phyloP scores from a whole-genome alignment of 2,329 filamentous ascomycete species.

The Pseudogymnoascus sp. region DNA sequence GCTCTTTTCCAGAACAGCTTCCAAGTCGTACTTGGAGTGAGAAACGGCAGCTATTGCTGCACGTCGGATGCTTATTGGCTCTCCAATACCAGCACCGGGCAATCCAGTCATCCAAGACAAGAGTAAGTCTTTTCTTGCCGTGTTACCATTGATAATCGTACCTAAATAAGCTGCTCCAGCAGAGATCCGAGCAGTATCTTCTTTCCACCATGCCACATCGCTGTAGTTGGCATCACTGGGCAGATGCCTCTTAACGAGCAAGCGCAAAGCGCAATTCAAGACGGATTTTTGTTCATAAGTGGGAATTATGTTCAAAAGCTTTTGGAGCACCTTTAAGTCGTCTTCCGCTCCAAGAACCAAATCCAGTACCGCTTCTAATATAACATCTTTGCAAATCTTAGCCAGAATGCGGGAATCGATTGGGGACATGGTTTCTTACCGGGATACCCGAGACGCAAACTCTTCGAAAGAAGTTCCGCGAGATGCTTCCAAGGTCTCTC shows the following conservation, averaged over 20 bases:
- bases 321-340: constrained; percentile 18
- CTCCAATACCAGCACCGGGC: constrained; percentile 58
- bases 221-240: constrained; percentile 22
- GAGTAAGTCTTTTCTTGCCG: constrained; percentile 46
- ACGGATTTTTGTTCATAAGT: constrained; percentile 27
- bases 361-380: constrained; percentile 1
- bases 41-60: constrained; percentile 55
- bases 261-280: constrained; percentile 21
- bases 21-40: constrained; percentile 44
- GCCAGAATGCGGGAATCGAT: background rate
- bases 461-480: constrained; percentile 25
- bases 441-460: constrained; percentile 26
- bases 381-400: background rate
- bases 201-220: constrained; percentile 26
- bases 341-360: constrained; percentile 11
- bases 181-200: constrained; percentile 37
- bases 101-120: constrained; percentile 58
- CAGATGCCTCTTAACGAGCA: constrained; percentile 23
- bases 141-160: constrained; percentile 40
- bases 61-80: constrained; percentile 58
- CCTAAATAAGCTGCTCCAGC: constrained; percentile 53
- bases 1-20: constrained; percentile 57
- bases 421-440: constrained; percentile 18
- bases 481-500: constrained; percentile 23
- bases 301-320: constrained; percentile 21